Base-by-base conservation (phyloP, 1,139 yeast genomes). In the Groenewaldozyma sp. region DNA sequence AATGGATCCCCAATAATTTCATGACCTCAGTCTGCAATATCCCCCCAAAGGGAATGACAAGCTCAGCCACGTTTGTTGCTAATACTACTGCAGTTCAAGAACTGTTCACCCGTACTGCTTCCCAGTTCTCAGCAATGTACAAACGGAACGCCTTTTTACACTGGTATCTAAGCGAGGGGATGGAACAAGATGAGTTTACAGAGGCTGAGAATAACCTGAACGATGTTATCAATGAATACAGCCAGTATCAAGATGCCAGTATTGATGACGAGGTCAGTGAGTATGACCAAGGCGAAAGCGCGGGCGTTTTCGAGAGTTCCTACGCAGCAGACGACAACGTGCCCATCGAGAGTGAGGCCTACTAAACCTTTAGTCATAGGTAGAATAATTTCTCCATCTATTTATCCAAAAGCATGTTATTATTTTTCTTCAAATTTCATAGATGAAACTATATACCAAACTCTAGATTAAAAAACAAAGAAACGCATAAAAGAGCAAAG, bases 91-190 rank as follows among this genome's bases (percentile, higher is more conserved):
- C 71, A 11, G 63, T 67, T 33, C 71, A 67, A 49, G 71, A 67
- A 47, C 57, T 67, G 36, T 67, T 67, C 52, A 51, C 55, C 32
- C 58, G 71, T 36, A 59, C 65, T 11, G 56, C 63, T 14, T 55
- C 55, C 41, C 72, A 67, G 50, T 67, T 67, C 56, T 46, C 58
- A 24, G 61, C 63, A 49, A 67, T 67, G 71, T 67, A 65, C 60
- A 58, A 62, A 45, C 56, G 71, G 37, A 57, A 62, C 47, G 71
- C 71, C 26, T 67, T 67, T 61, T 50, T 67, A 49, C 72, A 67
- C 48, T 67, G 72, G 70, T 67, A 66, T 53, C 62, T 67, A 17
- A 59, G 64, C 28, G 71, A 67, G 48, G 72, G 71, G 40, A 67
- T 67, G 71, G 71, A 67, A 40, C 68, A 60, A 51, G 59, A 60